Evolutionary conservation across 331 rosid species (phyloP).

Genomic region (Stylosanthes scabra): DNA sequence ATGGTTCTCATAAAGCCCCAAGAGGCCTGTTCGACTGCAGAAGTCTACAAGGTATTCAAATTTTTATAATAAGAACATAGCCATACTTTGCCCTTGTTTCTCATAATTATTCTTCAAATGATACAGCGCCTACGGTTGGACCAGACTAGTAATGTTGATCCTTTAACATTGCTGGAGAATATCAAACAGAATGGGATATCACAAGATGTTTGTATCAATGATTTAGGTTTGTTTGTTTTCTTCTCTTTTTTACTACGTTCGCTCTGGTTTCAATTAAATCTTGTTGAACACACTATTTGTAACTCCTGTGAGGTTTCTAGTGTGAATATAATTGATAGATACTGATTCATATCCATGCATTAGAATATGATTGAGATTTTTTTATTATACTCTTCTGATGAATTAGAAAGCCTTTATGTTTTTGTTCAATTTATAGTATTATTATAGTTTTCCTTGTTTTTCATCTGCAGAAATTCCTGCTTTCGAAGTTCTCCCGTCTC

Average conservation of each 20-base stretch:
- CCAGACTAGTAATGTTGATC: slow-evolving; percentile 74
- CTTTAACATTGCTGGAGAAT: slow-evolving; percentile 75
- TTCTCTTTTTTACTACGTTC: background rate
- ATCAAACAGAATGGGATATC: slow-evolving; percentile 79
- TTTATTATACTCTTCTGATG: slow-evolving; percentile 3
- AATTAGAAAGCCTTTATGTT: slow-evolving; percentile 10
- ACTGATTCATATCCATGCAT: slow-evolving; percentile 19
- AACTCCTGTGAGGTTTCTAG: slow-evolving; percentile 11
- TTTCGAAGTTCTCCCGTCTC: slow-evolving; percentile 96
- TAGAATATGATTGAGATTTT: background rate
- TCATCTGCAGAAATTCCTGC: slow-evolving; percentile 81
- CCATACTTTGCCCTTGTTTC: slow-evolving; percentile 13
- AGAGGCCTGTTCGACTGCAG: slow-evolving; percentile 92
- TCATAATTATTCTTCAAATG: slow-evolving; percentile 25
- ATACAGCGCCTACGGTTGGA: slow-evolving; percentile 72
- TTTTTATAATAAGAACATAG: slow-evolving; percentile 12
- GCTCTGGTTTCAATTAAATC: slow-evolving; percentile 33
- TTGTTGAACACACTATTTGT: slow-evolving; percentile 17
- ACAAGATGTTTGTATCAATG: slow-evolving; percentile 87
- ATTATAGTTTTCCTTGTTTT: slow-evolving; percentile 5
- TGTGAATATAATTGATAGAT: slow-evolving; percentile 9
- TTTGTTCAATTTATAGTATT: slow-evolving; percentile 17
- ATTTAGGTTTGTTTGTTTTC: slow-evolving; percentile 66
- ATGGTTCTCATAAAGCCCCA: slow-evolving; percentile 96
- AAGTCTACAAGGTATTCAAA: slow-evolving; percentile 86